A percentile compares a stretch with the other conserved stretches of the same genome.
Evolutionary conservation across 108 stramenopile species (phyloP).

Genomic region (Pseudonitzschia pungens): DNA sequence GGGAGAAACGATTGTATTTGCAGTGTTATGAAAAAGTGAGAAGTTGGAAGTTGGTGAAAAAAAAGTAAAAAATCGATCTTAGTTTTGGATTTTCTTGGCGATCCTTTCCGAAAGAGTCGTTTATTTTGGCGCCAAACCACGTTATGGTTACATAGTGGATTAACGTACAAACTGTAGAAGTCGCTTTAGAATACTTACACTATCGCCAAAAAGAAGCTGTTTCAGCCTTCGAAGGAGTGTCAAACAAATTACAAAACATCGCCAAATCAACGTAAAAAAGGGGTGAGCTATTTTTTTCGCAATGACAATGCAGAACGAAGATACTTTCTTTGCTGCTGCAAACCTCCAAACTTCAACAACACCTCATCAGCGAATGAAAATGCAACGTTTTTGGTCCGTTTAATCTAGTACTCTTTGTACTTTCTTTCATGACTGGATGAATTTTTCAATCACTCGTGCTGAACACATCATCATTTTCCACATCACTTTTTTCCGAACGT

Average conservation of each 20-base stretch:
- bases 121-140: background rate
- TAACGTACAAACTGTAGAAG: background rate
- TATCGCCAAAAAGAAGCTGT: background rate
- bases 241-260: background rate
- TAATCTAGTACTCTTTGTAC: too few species aligned
- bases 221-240: background rate
- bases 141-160: background rate
- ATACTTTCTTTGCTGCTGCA: background rate
- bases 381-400: too few species aligned
- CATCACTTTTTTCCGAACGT: too few species aligned
- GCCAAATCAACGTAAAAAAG: slow-evolving; percentile 2
- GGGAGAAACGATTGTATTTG: background rate
- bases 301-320: background rate
- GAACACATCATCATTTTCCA: too few species aligned
- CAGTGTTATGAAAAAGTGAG: slow-evolving; percentile 1
- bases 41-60: background rate
- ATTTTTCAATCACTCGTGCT: too few species aligned
- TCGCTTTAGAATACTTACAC: background rate
- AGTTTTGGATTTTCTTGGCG: slow-evolving; percentile 5
- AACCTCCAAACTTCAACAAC: background rate
- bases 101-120: background rate
- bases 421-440: too few species aligned
- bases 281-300: background rate
- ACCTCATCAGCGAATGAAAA: background rate
- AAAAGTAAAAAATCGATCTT: background rate